These are phyloP conservation scores for Colletotrichum lentis DNA, from an alignment of 2,329 filamentous ascomycete species.

Conservation along the genomic window DNA sequence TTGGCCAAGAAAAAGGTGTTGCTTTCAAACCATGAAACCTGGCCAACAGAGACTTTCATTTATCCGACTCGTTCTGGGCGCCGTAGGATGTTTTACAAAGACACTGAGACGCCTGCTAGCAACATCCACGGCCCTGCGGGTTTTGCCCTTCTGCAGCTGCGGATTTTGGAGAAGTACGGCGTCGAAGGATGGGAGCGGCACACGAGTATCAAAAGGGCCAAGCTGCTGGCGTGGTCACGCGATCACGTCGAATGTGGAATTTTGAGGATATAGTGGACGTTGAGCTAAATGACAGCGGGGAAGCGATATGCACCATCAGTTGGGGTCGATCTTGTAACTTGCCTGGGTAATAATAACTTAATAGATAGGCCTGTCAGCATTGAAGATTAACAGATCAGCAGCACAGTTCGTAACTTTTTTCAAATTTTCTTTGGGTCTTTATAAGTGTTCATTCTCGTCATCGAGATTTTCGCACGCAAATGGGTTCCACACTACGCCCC, in stretches of 20 bases:
- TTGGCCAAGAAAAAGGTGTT: neutral
- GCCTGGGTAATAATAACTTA: neutral
- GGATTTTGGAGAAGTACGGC: neutral
- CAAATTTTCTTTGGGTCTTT: too few species aligned
- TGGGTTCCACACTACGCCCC: too few species aligned
- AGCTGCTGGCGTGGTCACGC: neutral
- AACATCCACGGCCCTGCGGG: neutral
- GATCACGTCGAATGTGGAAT: neutral
- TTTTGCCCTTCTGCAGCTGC: neutral
- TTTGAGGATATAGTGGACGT: neutral
- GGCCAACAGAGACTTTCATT: neutral
- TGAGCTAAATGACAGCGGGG: neutral
- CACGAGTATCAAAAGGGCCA: neutral
- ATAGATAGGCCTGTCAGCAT: neutral
- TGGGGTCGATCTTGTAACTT: neutral
- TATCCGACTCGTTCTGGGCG: neutral
- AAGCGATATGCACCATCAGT: neutral
- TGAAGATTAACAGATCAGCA: neutral
- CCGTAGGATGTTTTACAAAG: neutral
- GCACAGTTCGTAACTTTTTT: neutral
- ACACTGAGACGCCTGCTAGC: neutral
- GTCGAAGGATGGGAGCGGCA: neutral
- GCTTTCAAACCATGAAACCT: neutral
- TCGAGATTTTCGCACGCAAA: too few species aligned
- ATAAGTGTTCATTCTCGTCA: too few species aligned